Evolutionary conservation across 768 basidiomycete genomes (phyloP), one percentile per base, ranked within the genome.

Genomic region (Daedaleopsis sinensis): DNA sequence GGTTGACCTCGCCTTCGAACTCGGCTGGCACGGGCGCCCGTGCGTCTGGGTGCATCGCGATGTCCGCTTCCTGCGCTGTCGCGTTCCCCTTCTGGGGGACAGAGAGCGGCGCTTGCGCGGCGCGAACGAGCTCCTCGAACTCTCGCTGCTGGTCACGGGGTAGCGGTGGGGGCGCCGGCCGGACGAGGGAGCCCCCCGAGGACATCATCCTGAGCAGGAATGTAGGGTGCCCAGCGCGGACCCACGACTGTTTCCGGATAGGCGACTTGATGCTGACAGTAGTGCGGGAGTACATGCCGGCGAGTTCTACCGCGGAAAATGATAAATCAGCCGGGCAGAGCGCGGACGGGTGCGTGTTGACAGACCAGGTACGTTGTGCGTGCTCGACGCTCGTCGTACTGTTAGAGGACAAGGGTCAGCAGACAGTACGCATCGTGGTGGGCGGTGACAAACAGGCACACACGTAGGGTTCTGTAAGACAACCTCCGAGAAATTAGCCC

Each of bases 1-100:
- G 94, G 67, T 96, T 94, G 39, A 79, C 73, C 47, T 94, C 87
- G 19, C 94, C 94, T 59, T 90, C 85, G 67, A 94, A 95, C 65
- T 91, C 88, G 11, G 87, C 79, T 19, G 78, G 75, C 23, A 88
- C 59, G 1, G 86, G 84, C 16, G 73, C 72, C 23, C 81, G 84
- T 0, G 89, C 84, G 69, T 94, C 91, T 1, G 91, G 90, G 68
- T 94, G 91, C 47, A 84, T 68, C 2, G 83, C 76, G 19, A 82
- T 76, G 32, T 79, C 80, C 1, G 76, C 68, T 36, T 81, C 77
- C 37, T 67, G 60, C 38, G 59, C 56, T 12, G 72, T 63, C 42
- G 62, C 54, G 37, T 51, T 52, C 3, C 39, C 24, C 13, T 63
- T 63, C 15, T 64, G 61, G 12, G 73, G 66, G 4, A 63, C 54